These are phyloP conservation scores for Epichloe elymi DNA, from an alignment of 2,329 filamentous ascomycete species.

Conservation along the genomic window DNA sequence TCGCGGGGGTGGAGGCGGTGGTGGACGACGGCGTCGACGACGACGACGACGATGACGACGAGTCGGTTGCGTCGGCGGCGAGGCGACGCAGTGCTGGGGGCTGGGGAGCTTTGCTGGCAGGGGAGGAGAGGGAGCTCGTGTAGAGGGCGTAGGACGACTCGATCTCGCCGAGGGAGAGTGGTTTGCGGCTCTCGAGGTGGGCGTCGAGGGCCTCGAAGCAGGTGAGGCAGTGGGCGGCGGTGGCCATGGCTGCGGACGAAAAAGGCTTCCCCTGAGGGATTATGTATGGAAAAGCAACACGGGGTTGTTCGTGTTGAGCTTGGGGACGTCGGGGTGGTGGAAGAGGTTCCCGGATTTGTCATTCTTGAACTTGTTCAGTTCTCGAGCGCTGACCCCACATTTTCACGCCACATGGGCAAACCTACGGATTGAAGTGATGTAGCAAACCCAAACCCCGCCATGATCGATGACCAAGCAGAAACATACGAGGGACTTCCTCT, in stretches of 20 bases:
- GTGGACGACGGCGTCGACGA: slow-evolving; percentile 30
- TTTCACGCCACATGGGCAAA: no score
- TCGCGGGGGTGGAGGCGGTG: slow-evolving; percentile 32
- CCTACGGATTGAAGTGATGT: no score
- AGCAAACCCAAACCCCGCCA: no score
- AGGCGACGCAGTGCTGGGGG: slow-evolving; percentile 30
- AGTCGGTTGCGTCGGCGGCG: slow-evolving; percentile 14
- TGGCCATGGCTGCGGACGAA: slow-evolving; percentile 54
- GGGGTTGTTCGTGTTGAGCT: no score
- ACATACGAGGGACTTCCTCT: no score
- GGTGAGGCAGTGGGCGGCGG: slow-evolving; percentile 72
- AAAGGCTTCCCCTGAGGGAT: background rate
- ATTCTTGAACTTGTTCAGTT: no score
- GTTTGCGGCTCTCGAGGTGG: slow-evolving; percentile 55
- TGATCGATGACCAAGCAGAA: no score
- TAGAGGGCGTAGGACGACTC: slow-evolving; percentile 48
- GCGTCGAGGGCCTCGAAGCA: slow-evolving; percentile 83
- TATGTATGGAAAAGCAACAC: no score
- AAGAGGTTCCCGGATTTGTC: no score
- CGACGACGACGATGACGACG: slow-evolving; percentile 22
- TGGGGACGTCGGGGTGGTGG: no score
- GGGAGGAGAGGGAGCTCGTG: slow-evolving; percentile 10
- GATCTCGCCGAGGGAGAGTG: slow-evolving; percentile 54
- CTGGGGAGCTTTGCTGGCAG: slow-evolving; percentile 16
- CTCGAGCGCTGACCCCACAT: no score